Percentiles rank a stretch among this genome's conserved stretches.
These are phyloP conservation scores for Agrostemma githago DNA, from an alignment of 148 eudicot genomes.

Conservation along the genomic window DNA sequence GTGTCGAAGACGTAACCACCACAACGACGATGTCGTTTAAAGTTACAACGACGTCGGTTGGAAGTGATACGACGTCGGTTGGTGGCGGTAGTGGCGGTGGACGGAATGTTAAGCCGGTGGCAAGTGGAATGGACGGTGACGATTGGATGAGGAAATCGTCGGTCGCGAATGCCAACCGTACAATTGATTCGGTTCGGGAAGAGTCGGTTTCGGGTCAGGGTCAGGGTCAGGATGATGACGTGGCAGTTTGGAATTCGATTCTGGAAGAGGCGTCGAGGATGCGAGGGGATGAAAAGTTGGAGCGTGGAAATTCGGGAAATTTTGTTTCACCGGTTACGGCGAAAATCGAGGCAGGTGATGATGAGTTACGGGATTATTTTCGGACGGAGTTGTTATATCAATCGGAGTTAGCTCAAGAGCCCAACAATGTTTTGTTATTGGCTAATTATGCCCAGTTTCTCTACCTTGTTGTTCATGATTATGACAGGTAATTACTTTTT, in stretches of 20 bases:
- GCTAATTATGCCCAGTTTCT: slow-evolving; percentile 91
- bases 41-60: slow-evolving; percentile 14
- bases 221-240: slow-evolving; percentile 32
- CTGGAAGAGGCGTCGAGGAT: slow-evolving; percentile 60
- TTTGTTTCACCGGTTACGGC: slow-evolving; percentile 74
- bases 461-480: slow-evolving; percentile 66
- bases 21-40: neutral
- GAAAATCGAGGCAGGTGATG: slow-evolving; percentile 42
- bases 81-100: slow-evolving; percentile 72
- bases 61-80: slow-evolving; percentile 37
- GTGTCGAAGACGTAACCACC: neutral
- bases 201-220: slow-evolving; percentile 42
- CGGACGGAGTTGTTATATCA: slow-evolving; percentile 57
- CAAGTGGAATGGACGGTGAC: slow-evolving; percentile 70
- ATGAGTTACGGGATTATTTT: slow-evolving; percentile 33
- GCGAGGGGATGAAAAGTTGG: slow-evolving; percentile 46
- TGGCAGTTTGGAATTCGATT: slow-evolving; percentile 47
- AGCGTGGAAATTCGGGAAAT: slow-evolving; percentile 40
- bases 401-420: slow-evolving; percentile 52
- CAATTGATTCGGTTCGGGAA: slow-evolving; percentile 38
- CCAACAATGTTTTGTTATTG: slow-evolving; percentile 56
- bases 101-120: slow-evolving; percentile 34
- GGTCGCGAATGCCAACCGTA: slow-evolving; percentile 16
- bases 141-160: slow-evolving; percentile 36
- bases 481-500: slow-evolving; percentile 46